Evolutionary conservation across 306 rosid genomes (phyloP).

Genomic region (Acacia melanoxylon): DNA sequence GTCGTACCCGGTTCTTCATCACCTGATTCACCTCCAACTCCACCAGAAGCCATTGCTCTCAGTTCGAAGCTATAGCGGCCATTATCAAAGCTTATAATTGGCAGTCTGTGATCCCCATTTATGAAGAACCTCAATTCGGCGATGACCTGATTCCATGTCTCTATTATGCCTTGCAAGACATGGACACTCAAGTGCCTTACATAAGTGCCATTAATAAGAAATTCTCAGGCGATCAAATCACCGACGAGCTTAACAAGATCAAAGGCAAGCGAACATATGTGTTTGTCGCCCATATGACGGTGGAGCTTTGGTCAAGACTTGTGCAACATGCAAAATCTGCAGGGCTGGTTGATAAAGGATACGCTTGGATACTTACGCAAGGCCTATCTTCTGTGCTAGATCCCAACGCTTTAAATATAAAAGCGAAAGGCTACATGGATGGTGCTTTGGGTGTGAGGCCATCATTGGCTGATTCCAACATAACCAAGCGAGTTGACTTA

Average conservation of each 20-base stretch:
- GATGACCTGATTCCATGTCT: neutral
- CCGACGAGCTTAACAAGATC: neutral
- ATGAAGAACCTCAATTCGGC: neutral
- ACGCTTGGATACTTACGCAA: slow-evolving; percentile 30
- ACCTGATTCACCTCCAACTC: neutral
- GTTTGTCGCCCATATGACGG: slow-evolving; percentile 40
- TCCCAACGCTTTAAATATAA: neutral
- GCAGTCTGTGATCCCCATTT: neutral
- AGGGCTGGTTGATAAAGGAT: slow-evolving; percentile 32
- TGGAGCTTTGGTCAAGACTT: slow-evolving; percentile 18
- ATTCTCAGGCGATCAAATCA: neutral
- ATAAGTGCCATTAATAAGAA: slow-evolving; percentile 26
- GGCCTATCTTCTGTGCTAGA: slow-evolving; percentile 27
- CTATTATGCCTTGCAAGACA: neutral
- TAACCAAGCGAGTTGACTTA: neutral
- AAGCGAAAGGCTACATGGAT: neutral
- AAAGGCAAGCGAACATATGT: neutral
- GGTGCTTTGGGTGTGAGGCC: neutral
- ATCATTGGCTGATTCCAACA: neutral
- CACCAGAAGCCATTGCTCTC: neutral
- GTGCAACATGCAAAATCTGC: slow-evolving; percentile 26
- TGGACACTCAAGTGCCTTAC: neutral
- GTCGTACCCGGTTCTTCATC: neutral
- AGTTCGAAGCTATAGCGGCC: neutral
- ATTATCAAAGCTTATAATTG: neutral